Conservation (phyloP, 2,329 filamentous ascomycete species). For the Talaromyces sp. region DNA sequence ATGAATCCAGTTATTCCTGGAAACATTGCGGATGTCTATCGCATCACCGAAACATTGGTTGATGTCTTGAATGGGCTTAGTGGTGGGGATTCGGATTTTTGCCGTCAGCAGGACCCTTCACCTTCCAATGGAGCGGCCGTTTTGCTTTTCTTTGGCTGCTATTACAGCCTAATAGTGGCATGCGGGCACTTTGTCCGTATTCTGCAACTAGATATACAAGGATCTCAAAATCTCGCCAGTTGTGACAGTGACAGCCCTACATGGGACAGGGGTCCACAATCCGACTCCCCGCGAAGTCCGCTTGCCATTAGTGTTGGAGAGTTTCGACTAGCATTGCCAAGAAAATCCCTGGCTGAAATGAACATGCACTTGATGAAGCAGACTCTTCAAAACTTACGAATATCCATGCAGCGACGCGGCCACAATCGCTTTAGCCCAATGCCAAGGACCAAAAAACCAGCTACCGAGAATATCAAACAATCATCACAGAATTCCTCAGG, state of each 20-base stretch:
- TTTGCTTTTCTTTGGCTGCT: not conserved
- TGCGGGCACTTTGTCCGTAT: not conserved
- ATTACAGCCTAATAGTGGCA: not conserved
- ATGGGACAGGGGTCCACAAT: not conserved
- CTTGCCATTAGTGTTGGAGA: not conserved
- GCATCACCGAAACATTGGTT: not conserved
- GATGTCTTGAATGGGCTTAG: not conserved
- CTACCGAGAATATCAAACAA: not conserved
- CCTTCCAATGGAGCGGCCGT: not conserved
- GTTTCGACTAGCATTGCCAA: not conserved
- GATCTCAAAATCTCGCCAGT: not conserved
- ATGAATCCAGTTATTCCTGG: not conserved
- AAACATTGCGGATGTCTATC: not conserved
- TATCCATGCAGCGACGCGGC: not conserved
- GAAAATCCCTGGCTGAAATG: not conserved
- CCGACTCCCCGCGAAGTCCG: not conserved
- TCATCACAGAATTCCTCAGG: not conserved
- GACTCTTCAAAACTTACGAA: not conserved
- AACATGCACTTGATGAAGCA: not conserved
- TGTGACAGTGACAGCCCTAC: not conserved
- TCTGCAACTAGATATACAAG: not conserved
- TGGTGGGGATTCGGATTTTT: not conserved
- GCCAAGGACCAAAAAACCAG: not conserved
- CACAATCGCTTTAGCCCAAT: not conserved
- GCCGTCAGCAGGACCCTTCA: not conserved